phyloP scores from a whole-genome alignment of 1,139 yeast species.

The Taphrina wiesneri region DNA sequence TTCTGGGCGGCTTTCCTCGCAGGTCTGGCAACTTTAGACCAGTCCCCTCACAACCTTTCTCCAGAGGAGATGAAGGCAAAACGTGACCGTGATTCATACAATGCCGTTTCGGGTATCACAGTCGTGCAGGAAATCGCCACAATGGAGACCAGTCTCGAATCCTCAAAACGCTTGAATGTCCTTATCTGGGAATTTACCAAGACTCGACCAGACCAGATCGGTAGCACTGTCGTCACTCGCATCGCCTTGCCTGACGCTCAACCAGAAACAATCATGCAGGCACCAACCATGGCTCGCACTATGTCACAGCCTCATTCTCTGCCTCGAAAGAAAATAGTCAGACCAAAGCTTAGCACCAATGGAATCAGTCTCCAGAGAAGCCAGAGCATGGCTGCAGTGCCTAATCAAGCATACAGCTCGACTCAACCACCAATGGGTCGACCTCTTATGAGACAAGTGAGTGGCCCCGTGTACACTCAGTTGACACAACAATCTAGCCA shows the following conservation, averaged over 20 bases:
- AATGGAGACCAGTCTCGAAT: conserved; percentile 13
- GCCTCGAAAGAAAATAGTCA: conserved; percentile 7
- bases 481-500: conserved; percentile 4
- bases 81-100: conserved; percentile 17
- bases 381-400: conserved; percentile 26
- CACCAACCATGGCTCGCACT: conserved; percentile 20
- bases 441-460: not conserved
- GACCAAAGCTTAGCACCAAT: conserved; percentile 7
- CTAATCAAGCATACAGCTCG: not conserved
- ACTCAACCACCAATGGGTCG: not conserved
- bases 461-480: not conserved
- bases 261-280: not conserved
- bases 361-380: conserved; percentile 25
- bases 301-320: conserved; percentile 19
- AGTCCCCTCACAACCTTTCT: not conserved
- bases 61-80: conserved; percentile 6
- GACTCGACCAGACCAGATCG: conserved; percentile 5
- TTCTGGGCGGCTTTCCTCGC: conserved; percentile 37
- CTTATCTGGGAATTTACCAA: conserved; percentile 23
- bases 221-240: conserved; percentile 13
- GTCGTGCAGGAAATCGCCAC: conserved; percentile 24
- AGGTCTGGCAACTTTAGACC: conserved; percentile 28
- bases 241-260: not conserved
- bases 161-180: not conserved
- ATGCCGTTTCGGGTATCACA: conserved; percentile 26